Evolutionary conservation across 192 early-diverging fungal genomes (phyloP).

Genomic region (Backusella australiensis): DNA sequence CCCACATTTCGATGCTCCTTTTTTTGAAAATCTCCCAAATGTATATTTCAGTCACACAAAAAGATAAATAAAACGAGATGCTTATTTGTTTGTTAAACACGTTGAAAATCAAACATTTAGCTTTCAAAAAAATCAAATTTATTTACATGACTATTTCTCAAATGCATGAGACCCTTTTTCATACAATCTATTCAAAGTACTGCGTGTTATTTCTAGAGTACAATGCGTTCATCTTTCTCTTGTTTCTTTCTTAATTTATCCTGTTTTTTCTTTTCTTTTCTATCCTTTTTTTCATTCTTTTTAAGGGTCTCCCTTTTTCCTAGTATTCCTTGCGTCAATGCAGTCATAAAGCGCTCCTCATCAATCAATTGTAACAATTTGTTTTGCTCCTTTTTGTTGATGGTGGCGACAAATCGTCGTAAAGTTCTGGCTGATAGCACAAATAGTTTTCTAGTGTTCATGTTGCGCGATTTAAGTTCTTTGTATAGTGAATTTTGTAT

Average conservation of each 20-base stretch:
- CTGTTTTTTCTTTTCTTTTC: background rate
- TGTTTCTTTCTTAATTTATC: background rate
- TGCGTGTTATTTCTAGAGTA: background rate
- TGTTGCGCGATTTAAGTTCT: constrained; percentile 21
- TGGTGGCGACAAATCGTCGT: constrained; percentile 24
- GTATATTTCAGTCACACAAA: background rate
- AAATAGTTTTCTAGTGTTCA: constrained; percentile 26
- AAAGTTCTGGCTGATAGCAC: constrained; percentile 33
- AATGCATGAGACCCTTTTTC: background rate
- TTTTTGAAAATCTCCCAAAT: background rate
- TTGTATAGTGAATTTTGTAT: constrained; percentile 15
- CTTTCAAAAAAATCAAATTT: background rate
- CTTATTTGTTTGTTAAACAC: background rate
- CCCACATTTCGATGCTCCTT: background rate
- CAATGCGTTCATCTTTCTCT: background rate
- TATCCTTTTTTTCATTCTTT: background rate
- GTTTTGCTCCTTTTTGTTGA: constrained; percentile 21
- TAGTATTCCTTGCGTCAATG: constrained; percentile 29
- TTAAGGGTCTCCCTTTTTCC: constrained; percentile 8
- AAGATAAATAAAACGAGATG: background rate
- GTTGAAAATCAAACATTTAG: background rate
- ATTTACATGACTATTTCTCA: background rate
- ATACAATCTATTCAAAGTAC: background rate
- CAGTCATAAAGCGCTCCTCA: constrained; percentile 28
- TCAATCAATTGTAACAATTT: constrained; percentile 17